Base-by-base conservation (phyloP, 108 stramenopile species). In the Nitzschia palea region DNA sequence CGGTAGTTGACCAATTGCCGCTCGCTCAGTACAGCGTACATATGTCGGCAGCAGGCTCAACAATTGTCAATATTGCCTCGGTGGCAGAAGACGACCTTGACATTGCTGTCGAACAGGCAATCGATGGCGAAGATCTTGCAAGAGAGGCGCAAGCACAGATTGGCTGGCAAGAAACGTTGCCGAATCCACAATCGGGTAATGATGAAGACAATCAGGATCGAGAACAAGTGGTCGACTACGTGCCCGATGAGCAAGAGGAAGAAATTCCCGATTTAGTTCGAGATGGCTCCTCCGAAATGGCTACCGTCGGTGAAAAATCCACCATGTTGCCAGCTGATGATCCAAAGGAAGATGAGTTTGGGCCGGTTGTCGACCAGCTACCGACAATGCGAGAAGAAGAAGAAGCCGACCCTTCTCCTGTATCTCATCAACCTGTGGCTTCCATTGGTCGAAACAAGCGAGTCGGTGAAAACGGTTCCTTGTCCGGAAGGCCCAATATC, bases 111-210 rank as follows among this genome's bases (percentile, higher is more conserved):
- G 74, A 71, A 25, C 66, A 54, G 1, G 70, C 48, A 36, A 55
- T 42, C 28, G 63, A 59, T 59, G 70, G 62, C 14, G 70, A 60
- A 34, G 69, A 68, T 15, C 35, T 52, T n/a, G 40, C 63, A 40
- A 72, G 59, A 2, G 77, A 61, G 65, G 65, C 55, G 10, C 68
- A 70, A 30, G 72, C 63, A 20, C 69, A 68, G 33, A 65, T 34
- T 26, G 69, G 61, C 29, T 71, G 57, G 70, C 69, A 67, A 32
- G 57, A 67, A n/a, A 60, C 48, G 29, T 4, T 67, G 9, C 80
- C 80, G 1, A 80, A 80, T 57, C 80, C 80, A 18, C 80, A 80
- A 44, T 74, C 80, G 3, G 78, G 72, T 18, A 73, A 64, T 58
- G 77, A 78, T 37, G 73, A 73, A 4, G 58, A 60, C 5, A 37